Evolutionary conservation across 106 monocot species (phyloP), one percentile per base, ranked within the genome.

Genomic region (Allium cepa): DNA sequence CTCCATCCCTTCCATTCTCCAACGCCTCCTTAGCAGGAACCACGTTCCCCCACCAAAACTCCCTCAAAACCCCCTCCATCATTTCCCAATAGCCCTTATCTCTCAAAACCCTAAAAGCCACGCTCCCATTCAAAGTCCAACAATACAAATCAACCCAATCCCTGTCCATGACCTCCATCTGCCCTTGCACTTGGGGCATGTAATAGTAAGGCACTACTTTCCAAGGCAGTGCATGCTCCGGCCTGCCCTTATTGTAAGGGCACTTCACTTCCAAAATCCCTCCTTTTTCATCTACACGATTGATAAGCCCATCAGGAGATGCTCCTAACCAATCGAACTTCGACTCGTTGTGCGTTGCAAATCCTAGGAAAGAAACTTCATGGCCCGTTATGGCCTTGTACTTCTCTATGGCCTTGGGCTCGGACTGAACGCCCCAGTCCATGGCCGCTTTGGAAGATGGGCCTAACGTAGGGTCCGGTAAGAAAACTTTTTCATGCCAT

Each of bases 241-340:
- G 99, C 67, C 78, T 79, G 49, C 99, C 99, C 56, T 90, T 99
- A 68, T 99, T 99, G 53, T 81, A 99, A 3, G 99, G 99, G 62
- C 99, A 99, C 70, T 99, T 99, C 59, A 99, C 99, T 62, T 99
- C 99, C 60, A 99, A 68, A 50, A 99, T 90, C 63, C 99, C 99
- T 11, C 76, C 83, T 11, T 77, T 70, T 11, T 85, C 83, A 55
- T 67, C 10, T 36, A 5, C 36, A 15, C 63, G 69, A 15, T 71
- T 87, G 7, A 99, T 66, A 6, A 99, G 67, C 6, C 99, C 99
- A 69, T 99, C 99, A 0, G 99, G 93, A 0, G 99, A 99, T 51
- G 93, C 93, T 11, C 93, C 99, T 14, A 99, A 69, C 99, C 99
- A 99, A 4, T 75, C 84, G 27, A 57, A 85, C 14, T 51, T 62